A percentile compares a stretch with the other conserved stretches of the same genome.
Evolutionary conservation across 1,139 yeast genomes (phyloP).

Genomic region (Yamadazyma triangularis): DNA sequence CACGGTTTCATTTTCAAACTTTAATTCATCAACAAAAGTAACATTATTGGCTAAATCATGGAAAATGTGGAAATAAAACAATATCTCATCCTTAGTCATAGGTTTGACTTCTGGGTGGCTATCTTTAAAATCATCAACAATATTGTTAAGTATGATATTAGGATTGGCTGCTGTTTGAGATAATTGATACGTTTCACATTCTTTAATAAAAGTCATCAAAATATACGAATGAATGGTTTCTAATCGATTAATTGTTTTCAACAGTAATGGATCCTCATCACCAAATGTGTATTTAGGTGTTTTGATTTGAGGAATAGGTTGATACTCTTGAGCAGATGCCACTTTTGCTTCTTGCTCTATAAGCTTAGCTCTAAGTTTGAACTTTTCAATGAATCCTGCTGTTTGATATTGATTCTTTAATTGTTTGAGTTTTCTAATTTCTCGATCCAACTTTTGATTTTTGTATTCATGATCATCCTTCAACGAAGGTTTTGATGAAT

Average conservation of each 20-base stretch:
- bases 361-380: constrained; percentile 20
- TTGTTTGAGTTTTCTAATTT: constrained; percentile 17
- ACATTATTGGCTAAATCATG: constrained; percentile 28
- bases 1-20: constrained; percentile 22
- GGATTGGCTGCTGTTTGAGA: constrained; percentile 14
- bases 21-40: constrained; percentile 27
- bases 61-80: constrained; percentile 24
- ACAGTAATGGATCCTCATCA: constrained; percentile 1
- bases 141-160: constrained; percentile 12
- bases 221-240: background rate
- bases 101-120: constrained; percentile 17
- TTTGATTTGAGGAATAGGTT: constrained; percentile 13
- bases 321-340: constrained; percentile 19
- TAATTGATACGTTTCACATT: constrained; percentile 17
- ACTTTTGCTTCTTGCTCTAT: constrained; percentile 23
- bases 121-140: constrained; percentile 17
- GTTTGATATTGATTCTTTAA: constrained; percentile 20
- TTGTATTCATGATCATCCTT: background rate
- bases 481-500: background rate
- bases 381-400: constrained; percentile 24
- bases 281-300: constrained; percentile 19
- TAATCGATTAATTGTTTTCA: background rate
- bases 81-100: constrained; percentile 24
- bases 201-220: constrained; percentile 15
- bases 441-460: constrained; percentile 14